Percentiles rank a stretch among this genome's conserved stretches.
phyloP scores from a whole-genome alignment of 768 basidiomycete genomes.

The Sarcodon sp. region DNA sequence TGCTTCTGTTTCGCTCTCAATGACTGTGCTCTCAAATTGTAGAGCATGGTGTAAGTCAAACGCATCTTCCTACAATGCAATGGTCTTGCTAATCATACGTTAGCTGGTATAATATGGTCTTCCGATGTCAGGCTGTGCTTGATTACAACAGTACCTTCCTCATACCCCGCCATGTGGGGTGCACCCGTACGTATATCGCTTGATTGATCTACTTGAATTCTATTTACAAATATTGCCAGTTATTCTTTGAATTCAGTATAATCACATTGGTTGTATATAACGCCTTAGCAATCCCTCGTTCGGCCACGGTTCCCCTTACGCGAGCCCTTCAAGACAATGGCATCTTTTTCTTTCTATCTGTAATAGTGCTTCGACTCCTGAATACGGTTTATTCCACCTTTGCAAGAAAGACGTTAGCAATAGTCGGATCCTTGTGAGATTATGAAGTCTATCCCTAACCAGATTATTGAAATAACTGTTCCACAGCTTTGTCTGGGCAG shows the following conservation, averaged over 20 bases:
- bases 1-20: conserved; percentile 11
- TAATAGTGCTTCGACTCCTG: too few species aligned
- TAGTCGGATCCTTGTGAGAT: too few species aligned
- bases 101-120: conserved; percentile 16
- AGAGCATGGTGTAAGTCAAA: conserved; percentile 12
- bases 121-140: conserved; percentile 14
- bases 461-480: too few species aligned
- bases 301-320: neutral
- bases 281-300: conserved; percentile 21
- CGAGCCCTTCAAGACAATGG: too few species aligned
- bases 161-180: conserved; percentile 17
- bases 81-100: neutral
- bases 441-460: too few species aligned
- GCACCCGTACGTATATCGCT: conserved; percentile 15
- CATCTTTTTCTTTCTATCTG: too few species aligned
- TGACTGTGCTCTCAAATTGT: conserved; percentile 12
- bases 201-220: too few species aligned
- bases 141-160: conserved; percentile 6
- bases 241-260: conserved; percentile 21
- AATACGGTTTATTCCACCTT: too few species aligned
- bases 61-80: neutral
- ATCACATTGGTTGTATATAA: conserved; percentile 19
- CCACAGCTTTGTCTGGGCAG: too few species aligned
- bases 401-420: too few species aligned
- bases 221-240: conserved; percentile 8